Percentiles rank a stretch among this genome's conserved stretches.
phyloP scores from a whole-genome alignment of 2,329 filamentous ascomycete species.

The Neonectria punicea region DNA sequence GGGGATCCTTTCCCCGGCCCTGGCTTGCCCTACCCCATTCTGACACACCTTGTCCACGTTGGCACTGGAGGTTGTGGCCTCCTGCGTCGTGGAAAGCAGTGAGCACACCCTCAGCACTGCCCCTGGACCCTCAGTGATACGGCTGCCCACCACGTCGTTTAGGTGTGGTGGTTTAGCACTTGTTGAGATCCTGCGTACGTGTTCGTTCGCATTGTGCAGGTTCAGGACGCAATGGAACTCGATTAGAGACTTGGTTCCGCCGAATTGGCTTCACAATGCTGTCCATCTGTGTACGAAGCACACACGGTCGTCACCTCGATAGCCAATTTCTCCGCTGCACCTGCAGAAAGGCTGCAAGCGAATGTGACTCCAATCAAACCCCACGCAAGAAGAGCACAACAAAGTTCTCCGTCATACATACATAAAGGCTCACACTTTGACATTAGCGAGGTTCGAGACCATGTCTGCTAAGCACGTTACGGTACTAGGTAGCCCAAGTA shows the following conservation, averaged over 20 bases:
- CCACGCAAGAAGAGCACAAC: conserved; percentile 16
- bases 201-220: conserved; percentile 25
- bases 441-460: conserved; percentile 9
- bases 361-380: conserved; percentile 22
- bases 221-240: background rate
- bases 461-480: background rate
- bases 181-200: conserved; percentile 29
- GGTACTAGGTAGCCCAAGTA: background rate
- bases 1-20: conserved; percentile 20
- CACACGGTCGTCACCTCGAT: conserved; percentile 5
- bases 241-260: conserved; percentile 1
- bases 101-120: conserved; percentile 24
- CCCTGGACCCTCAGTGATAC: conserved; percentile 21
- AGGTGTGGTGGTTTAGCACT: conserved; percentile 18
- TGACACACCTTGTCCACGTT: conserved; percentile 25
- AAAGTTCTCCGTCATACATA: conserved; percentile 15
- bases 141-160: conserved; percentile 24
- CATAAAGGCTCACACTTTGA: conserved; percentile 1
- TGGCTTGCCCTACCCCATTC: conserved; percentile 11
- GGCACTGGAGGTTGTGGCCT: conserved; percentile 19
- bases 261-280: background rate
- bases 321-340: conserved; percentile 5
- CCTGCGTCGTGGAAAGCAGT: conserved; percentile 20
- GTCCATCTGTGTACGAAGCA: conserved; percentile 4
- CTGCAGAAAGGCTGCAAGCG: conserved; percentile 11